phyloP scores from a whole-genome alignment of 2,329 filamentous ascomycete species.

The Elsinoe perseae region DNA sequence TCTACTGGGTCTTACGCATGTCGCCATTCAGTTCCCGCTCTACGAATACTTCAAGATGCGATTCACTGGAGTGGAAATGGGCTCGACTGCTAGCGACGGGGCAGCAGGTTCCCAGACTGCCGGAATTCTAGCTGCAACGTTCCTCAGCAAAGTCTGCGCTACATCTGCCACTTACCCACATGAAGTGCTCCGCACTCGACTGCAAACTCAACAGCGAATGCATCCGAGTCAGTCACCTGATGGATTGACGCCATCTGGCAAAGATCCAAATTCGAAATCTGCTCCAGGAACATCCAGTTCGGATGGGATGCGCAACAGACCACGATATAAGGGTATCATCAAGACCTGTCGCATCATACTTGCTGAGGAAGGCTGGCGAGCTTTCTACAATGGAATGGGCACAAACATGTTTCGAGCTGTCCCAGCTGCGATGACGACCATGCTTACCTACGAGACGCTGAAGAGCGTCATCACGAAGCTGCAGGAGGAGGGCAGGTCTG shows the following conservation, averaged over 20 bases:
- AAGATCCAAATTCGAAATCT: slow-evolving; percentile 33
- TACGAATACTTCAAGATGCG: slow-evolving; percentile 89
- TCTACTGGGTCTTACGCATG: slow-evolving; percentile 83
- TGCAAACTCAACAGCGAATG: slow-evolving; percentile 82
- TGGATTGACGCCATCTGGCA: slow-evolving; percentile 36
- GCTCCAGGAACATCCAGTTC: slow-evolving; percentile 31
- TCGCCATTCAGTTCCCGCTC: slow-evolving; percentile 92
- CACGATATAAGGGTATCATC: slow-evolving; percentile 66
- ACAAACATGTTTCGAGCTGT: slow-evolving; percentile 96
- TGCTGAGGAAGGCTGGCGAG: slow-evolving; percentile 85
- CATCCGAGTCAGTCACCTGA: slow-evolving; percentile 38
- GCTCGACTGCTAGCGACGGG: slow-evolving; percentile 50
- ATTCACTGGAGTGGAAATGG: slow-evolving; percentile 87
- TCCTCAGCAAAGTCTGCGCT: slow-evolving; percentile 88
- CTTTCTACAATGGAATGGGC: slow-evolving; percentile 94
- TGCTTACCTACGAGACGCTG: slow-evolving; percentile 89
- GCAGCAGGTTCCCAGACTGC: slow-evolving; percentile 49
- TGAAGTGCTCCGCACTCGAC: slow-evolving; percentile 84
- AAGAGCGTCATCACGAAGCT: slow-evolving; percentile 47
- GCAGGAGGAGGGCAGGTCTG: slow-evolving; percentile 43
- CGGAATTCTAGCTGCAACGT: slow-evolving; percentile 79
- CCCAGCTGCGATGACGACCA: slow-evolving; percentile 90
- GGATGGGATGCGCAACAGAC: slow-evolving; percentile 48
- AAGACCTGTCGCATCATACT: slow-evolving; percentile 79
- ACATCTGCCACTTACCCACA: slow-evolving; percentile 96